Base-by-base conservation (phyloP, 2,329 filamentous ascomycete species). In the Sphaerulina vaccinii region DNA sequence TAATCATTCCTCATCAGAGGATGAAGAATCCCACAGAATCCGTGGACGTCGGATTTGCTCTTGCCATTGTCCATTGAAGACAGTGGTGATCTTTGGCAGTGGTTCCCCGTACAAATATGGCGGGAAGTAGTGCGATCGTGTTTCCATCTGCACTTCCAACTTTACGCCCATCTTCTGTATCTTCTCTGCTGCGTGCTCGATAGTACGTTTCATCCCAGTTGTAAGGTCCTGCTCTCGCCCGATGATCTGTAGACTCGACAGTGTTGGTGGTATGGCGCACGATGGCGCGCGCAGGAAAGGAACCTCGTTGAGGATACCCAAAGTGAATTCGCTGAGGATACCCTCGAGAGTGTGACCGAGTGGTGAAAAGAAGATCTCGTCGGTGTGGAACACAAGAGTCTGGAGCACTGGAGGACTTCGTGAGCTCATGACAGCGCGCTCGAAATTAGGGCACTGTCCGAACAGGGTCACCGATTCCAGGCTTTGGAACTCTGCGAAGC, bases 21-120 rank as follows among this genome's bases (percentile, higher is more conserved):
- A 27, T 27, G 24, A 29, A 29, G 8, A 8, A 29, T 29, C 13
- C 24, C 24, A 29, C 24, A 29, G 24, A 29, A 11, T 29, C 24
- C 2, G 24, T 3, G 24, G 24, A 9, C 35, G 35, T 9, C 16
- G 15, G 13, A 10, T 11, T 11, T 8, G 8, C 27, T 35, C 27
- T 13, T 23, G 33, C 45, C 45, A 40, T 13, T 22, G 24, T 18
- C 40, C 51, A 40, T 54, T 40, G 19, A 38, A 54, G 3, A 54
- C 22, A 6, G 21, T 36, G 6, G n/a, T 29, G 16, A 50, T 48
- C n/a, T 33, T 32, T 11, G 59, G 57, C 29, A 38, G 27, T 7
- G 51, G 53, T 39, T 62, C 59, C 16, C 57, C 59, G 33, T 56
- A 58, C 1, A 62, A 41, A 29, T 53, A 62, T 10, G 59, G 59